These are phyloP conservation scores for Begonia loranthoides DNA, from an alignment of 306 rosid species.

Conservation along the genomic window DNA sequence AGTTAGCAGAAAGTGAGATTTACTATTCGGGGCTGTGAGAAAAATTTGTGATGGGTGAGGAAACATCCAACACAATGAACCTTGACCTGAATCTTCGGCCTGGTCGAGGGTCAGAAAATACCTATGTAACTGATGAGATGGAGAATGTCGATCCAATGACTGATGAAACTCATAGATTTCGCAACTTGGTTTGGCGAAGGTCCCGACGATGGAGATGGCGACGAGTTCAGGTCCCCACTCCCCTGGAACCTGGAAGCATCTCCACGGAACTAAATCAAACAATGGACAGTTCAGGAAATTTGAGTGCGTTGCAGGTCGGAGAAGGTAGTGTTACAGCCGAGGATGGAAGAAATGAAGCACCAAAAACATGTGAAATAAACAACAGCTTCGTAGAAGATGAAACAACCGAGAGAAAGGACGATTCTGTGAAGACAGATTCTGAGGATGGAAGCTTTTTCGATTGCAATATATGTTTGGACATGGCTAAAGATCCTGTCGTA, in stretches of 20 bases:
- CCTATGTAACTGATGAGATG: constrained; percentile 22
- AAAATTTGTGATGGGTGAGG: constrained; percentile 59
- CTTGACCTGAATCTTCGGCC: constrained; percentile 97
- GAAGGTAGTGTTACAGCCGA: constrained; percentile 85
- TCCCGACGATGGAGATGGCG: constrained; percentile 45
- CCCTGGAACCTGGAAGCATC: constrained; percentile 32
- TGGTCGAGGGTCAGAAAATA: constrained; percentile 41
- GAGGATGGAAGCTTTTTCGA: constrained; percentile 79
- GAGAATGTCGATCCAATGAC: constrained; percentile 53
- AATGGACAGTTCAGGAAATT: constrained; percentile 50
- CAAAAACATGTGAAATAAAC: constrained; percentile 59
- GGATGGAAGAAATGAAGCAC: constrained; percentile 36
- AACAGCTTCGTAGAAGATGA: constrained; percentile 46
- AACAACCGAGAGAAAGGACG: constrained; percentile 42
- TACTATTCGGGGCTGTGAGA: background rate
- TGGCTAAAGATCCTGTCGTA: constrained; percentile 83
- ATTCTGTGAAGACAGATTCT: constrained; percentile 45
- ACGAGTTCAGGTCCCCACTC: constrained; percentile 18
- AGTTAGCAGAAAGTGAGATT: constrained; percentile 15
- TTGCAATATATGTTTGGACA: constrained; percentile 89
- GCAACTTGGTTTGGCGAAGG: constrained; percentile 43
- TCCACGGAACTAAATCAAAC: constrained; percentile 46
- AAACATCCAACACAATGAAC: constrained; percentile 70
- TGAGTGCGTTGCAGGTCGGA: constrained; percentile 42
- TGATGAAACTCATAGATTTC: constrained; percentile 32